These are phyloP conservation scores for Skeletonema menzelii DNA, from an alignment of 108 stramenopile genomes.

Conservation along the genomic window DNA sequence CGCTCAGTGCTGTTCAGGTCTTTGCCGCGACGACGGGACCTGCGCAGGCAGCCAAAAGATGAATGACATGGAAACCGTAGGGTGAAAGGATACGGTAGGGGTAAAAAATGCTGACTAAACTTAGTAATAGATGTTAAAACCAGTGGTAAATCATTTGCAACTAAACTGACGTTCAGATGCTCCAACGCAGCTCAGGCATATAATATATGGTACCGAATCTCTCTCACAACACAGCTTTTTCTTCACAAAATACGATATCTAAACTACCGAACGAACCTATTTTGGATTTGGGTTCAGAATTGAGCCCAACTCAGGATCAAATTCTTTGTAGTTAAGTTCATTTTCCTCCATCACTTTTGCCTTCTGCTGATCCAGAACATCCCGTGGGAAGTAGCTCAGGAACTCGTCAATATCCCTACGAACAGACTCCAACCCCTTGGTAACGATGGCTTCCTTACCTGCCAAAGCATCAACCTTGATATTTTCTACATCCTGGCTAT, in stretches of 20 bases:
- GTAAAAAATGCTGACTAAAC: background rate
- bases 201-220: too few species aligned
- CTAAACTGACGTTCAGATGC: background rate
- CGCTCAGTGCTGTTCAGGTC: conserved; percentile 1
- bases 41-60: background rate
- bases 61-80: background rate
- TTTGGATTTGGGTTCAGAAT: conserved; percentile 70
- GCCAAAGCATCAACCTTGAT: conserved; percentile 69
- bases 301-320: conserved; percentile 66
- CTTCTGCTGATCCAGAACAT: conserved; percentile 50
- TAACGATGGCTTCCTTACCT: conserved; percentile 77
- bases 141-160: background rate
- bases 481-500: conserved; percentile 77
- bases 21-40: background rate
- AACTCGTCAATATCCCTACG: conserved; percentile 74
- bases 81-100: background rate
- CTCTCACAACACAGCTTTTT: background rate
- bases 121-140: background rate
- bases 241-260: background rate
- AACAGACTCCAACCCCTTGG: conserved; percentile 69
- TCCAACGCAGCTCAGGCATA: background rate
- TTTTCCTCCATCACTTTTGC: conserved; percentile 70
- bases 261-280: background rate
- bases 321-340: conserved; percentile 79
- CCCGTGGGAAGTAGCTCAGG: conserved; percentile 67